Evolutionary conservation across 2,329 filamentous ascomycete species (phyloP).

Genomic region (Apiospora pterosperma): DNA sequence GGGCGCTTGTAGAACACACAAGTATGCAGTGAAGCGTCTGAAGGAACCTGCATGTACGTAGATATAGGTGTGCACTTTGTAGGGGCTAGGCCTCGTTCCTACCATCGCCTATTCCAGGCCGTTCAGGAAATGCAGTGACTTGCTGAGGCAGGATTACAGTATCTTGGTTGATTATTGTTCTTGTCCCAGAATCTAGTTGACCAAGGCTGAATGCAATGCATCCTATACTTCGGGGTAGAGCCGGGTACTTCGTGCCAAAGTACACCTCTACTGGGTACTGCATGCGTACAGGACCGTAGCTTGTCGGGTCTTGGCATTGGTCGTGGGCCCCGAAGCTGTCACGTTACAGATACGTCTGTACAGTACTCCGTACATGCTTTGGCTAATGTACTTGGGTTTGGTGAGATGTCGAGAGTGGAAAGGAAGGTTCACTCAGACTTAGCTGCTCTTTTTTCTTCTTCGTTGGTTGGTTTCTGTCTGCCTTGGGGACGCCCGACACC

Average conservation of each 20-base stretch:
- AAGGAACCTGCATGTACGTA: neutral
- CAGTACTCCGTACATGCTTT: conserved; percentile 2
- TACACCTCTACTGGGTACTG: neutral
- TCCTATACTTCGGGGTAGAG: neutral
- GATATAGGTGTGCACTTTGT: neutral
- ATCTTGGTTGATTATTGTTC: neutral
- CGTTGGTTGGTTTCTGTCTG: neutral
- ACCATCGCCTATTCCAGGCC: neutral
- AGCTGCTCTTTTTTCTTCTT: neutral
- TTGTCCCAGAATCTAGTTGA: neutral
- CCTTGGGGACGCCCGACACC: neutral
- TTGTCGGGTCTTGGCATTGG: neutral
- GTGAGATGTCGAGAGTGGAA: neutral
- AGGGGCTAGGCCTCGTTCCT: neutral
- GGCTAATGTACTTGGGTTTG: neutral
- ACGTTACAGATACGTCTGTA: neutral
- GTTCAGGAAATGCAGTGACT: neutral
- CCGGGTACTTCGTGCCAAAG: neutral
- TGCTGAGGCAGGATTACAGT: too few relatives aligned
- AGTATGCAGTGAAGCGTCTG: neutral
- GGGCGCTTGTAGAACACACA: neutral
- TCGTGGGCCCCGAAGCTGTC: neutral
- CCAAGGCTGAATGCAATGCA: neutral
- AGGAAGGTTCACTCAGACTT: neutral
- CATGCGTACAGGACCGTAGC: neutral